phyloP scores from a whole-genome alignment of 306 rosid species.

The Acmispon strigosus region DNA sequence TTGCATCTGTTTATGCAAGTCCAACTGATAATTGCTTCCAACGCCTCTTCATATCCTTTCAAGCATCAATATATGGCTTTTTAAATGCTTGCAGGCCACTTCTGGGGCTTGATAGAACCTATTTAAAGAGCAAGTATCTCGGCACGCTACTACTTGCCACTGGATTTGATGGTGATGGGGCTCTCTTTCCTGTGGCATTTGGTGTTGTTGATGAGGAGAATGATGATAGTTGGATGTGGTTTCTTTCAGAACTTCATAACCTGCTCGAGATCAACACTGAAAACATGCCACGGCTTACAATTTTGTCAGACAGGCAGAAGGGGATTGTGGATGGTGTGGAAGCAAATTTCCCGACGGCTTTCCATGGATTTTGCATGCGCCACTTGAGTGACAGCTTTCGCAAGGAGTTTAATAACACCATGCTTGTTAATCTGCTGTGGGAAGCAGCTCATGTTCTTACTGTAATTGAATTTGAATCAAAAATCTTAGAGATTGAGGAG shows the following conservation, averaged over 20 bases:
- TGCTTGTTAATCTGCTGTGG: conserved; percentile 73
- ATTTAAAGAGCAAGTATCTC: conserved; percentile 72
- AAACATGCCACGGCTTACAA: conserved; percentile 90
- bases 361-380: conserved; percentile 89
- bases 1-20: conserved; percentile 72
- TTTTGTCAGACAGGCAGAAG: conserved; percentile 77
- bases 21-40: conserved; percentile 65
- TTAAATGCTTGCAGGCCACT: conserved; percentile 82
- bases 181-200: conserved; percentile 79
- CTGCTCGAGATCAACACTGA: conserved; percentile 78
- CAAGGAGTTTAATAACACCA: conserved; percentile 73
- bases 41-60: conserved; percentile 77
- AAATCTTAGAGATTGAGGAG: conserved; percentile 64
- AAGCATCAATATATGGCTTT: conserved; percentile 81
- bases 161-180: conserved; percentile 78
- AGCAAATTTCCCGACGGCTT: conserved; percentile 75
- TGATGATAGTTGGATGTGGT: conserved; percentile 91
- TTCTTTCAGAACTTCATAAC: conserved; percentile 74
- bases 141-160: conserved; percentile 79
- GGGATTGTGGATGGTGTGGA: conserved; percentile 81
- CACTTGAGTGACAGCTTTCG: conserved; percentile 80
- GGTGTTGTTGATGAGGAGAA: conserved; percentile 89
- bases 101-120: conserved; percentile 74
- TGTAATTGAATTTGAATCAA: conserved; percentile 65
- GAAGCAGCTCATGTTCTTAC: conserved; percentile 82